phyloP scores from a whole-genome alignment of 2,329 filamentous ascomycete genomes.

The Exophiala aquamarina region DNA sequence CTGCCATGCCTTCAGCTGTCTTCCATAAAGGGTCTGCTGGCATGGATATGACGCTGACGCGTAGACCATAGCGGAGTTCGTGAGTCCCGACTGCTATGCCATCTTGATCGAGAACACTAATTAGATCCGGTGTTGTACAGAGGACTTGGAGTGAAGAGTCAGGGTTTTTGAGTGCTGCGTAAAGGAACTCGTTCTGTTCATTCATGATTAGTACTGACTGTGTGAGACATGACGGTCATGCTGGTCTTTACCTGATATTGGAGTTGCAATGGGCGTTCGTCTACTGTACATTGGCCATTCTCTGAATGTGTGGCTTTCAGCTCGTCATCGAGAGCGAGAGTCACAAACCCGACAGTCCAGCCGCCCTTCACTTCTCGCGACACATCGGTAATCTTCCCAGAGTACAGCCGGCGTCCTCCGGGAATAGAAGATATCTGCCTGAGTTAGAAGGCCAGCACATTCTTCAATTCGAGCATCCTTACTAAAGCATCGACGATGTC shows the following conservation, averaged over 20 bases:
- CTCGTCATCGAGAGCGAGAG: constrained; percentile 47
- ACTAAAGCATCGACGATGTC: background rate
- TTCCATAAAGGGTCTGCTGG: constrained; percentile 61
- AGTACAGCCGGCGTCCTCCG: constrained; percentile 53
- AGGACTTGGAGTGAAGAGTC: constrained; percentile 36
- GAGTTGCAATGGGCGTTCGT: background rate
- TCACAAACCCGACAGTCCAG: constrained; percentile 60
- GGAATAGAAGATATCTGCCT: constrained; percentile 32
- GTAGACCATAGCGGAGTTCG: constrained; percentile 52
- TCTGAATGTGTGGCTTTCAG: constrained; percentile 11
- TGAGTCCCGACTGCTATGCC: constrained; percentile 58
- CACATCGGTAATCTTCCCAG: constrained; percentile 57
- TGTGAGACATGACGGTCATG: background rate
- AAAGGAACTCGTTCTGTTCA: constrained; percentile 69
- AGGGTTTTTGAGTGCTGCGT: constrained; percentile 11
- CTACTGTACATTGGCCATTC: background rate
- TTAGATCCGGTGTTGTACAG: constrained; percentile 57
- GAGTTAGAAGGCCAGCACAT: background rate
- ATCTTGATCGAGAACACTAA: constrained; percentile 57
- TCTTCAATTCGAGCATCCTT: constrained; percentile 9
- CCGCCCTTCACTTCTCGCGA: constrained; percentile 45
- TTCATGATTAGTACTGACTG: too few species aligned
- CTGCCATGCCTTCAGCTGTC: constrained; percentile 48
- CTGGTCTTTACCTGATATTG: constrained; percentile 2
- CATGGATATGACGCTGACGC: constrained; percentile 50